Conservation (phyloP, 1,284 basidiomycete genomes). For the Ustilago vetiveriae region DNA sequence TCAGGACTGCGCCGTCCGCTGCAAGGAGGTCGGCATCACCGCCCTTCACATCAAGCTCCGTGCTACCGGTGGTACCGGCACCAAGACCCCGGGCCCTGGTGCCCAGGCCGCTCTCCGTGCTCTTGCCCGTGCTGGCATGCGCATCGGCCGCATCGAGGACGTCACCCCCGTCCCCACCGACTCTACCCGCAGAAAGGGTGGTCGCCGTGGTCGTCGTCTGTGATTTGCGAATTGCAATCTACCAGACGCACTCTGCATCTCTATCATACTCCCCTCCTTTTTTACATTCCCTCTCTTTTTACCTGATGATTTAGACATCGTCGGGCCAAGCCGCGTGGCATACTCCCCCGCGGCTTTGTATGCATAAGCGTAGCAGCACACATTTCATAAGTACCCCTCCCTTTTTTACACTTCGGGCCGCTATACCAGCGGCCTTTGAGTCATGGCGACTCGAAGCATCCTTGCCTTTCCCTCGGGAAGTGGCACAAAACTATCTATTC, state of each 20-base stretch:
- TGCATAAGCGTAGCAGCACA: conserved; percentile 41
- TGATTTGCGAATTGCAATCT: conserved; percentile 63
- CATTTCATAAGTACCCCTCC: conserved; percentile 8
- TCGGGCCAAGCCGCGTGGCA: conserved; percentile 37
- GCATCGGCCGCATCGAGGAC: conserved; percentile 90
- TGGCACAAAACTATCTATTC: conserved; percentile 33
- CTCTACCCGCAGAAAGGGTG: conserved; percentile 98
- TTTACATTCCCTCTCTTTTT: conserved; percentile 16
- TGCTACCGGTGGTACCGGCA: conserved; percentile 97
- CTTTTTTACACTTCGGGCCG: conserved; percentile 7
- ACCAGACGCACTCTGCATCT: conserved; percentile 5
- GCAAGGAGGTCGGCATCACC: conserved; percentile 98
- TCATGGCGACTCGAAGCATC: conserved; percentile 3
- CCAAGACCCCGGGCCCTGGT: conserved; percentile 98
- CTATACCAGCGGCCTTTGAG: conserved; percentile 1
- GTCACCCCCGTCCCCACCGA: conserved; percentile 98
- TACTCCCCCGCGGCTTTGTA: conserved; percentile 39
- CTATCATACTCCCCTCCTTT: not conserved
- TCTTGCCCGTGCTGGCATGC: conserved; percentile 97
- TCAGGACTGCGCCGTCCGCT: conserved; percentile 93
- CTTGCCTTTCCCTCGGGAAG: conserved; percentile 2
- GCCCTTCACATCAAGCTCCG: conserved; percentile 97
- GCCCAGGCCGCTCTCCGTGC: conserved; percentile 98
- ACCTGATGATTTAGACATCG: conserved; percentile 15
- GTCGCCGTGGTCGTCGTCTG: conserved; percentile 99